A percentile compares a stretch with the other conserved stretches of the same genome.
phyloP scores from a whole-genome alignment of 768 basidiomycete genomes.

The Tephrocybe sp. region DNA sequence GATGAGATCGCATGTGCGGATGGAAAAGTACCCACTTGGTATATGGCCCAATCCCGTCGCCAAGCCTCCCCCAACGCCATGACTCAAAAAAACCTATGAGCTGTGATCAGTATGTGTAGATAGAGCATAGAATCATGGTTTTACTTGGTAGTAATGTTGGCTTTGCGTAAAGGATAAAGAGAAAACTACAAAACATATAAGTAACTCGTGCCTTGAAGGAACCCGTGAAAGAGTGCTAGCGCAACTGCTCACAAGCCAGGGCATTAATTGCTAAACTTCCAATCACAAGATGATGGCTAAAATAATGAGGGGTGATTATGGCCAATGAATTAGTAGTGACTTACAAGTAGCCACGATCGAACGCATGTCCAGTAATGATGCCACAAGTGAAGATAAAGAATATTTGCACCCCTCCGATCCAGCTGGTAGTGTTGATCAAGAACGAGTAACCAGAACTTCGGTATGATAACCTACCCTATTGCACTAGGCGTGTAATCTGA shows the following conservation, averaged over 20 bases:
- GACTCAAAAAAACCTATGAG: conserved; percentile 39
- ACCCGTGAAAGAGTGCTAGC: too few relatives aligned
- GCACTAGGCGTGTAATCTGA: conserved; percentile 17
- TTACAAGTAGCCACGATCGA: conserved; percentile 31
- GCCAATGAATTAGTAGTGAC: not conserved
- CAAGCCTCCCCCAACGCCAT: conserved; percentile 45
- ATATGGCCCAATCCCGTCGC: conserved; percentile 46
- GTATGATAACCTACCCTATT: conserved; percentile 24
- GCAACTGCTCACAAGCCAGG: conserved; percentile 9
- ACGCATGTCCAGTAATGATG: conserved; percentile 25
- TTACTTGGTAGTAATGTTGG: conserved; percentile 32
- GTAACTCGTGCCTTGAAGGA: too few relatives aligned
- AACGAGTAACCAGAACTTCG: too few relatives aligned
- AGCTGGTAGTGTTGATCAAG: conserved; percentile 21
- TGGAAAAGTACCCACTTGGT: conserved; percentile 22
- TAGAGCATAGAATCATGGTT: not conserved
- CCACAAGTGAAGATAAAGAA: conserved; percentile 28
- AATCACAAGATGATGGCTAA: conserved; percentile 20
- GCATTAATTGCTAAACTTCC: conserved; percentile 14
- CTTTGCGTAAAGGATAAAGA: too few relatives aligned
- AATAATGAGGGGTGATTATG: too few relatives aligned
- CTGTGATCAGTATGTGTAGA: not conserved
- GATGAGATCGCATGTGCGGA: not conserved
- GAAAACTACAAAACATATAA: too few relatives aligned
- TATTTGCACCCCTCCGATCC: conserved; percentile 55